These are phyloP conservation scores for Pleoardoris graminearum DNA, from an alignment of 2,329 filamentous ascomycete species.

Conservation along the genomic window DNA sequence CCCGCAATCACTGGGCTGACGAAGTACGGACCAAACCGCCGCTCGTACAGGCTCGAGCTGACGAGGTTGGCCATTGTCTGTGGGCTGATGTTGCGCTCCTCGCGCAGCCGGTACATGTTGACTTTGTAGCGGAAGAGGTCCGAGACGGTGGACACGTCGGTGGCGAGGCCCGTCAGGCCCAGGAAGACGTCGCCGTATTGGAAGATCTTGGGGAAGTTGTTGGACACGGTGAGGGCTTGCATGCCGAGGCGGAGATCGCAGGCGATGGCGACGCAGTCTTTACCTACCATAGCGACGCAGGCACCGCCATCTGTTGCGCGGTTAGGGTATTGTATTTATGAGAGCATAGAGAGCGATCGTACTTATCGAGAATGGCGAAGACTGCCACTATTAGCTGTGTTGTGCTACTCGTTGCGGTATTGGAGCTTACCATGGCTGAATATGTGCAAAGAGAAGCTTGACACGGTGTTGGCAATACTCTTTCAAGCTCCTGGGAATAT, in stretches of 20 bases:
- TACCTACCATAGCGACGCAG: slow-evolving; percentile 98
- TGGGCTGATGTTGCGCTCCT: slow-evolving; percentile 94
- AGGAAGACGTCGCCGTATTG: slow-evolving; percentile 94
- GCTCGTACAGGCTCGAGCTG: slow-evolving; percentile 83
- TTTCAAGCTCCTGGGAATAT: not conserved
- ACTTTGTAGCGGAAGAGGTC: slow-evolving; percentile 99
- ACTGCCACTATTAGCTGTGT: slow-evolving; percentile 58
- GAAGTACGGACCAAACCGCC: slow-evolving; percentile 94
- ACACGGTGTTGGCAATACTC: not conserved
- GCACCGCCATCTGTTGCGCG: slow-evolving; percentile 77
- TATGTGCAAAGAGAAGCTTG: slow-evolving; percentile 9
- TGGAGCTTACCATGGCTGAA: slow-evolving; percentile 46
- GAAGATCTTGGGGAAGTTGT: slow-evolving; percentile 99
- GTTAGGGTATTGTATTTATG: slow-evolving; percentile 16
- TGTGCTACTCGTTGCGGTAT: not conserved
- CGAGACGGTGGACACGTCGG: slow-evolving; percentile 90
- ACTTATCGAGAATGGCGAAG: slow-evolving; percentile 96
- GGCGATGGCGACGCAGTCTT: slow-evolving; percentile 99
- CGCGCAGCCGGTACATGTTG: slow-evolving; percentile 98
- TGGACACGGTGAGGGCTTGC: slow-evolving; percentile 94
- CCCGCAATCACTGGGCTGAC: slow-evolving; percentile 93
- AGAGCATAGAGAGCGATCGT: slow-evolving; percentile 32
- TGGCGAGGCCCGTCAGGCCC: slow-evolving; percentile 92
- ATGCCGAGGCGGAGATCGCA: slow-evolving; percentile 97
- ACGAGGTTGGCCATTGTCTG: slow-evolving; percentile 97